Conservation (phyloP, 768 basidiomycete genomes). For the Paxillus ammoniavirescens region DNA sequence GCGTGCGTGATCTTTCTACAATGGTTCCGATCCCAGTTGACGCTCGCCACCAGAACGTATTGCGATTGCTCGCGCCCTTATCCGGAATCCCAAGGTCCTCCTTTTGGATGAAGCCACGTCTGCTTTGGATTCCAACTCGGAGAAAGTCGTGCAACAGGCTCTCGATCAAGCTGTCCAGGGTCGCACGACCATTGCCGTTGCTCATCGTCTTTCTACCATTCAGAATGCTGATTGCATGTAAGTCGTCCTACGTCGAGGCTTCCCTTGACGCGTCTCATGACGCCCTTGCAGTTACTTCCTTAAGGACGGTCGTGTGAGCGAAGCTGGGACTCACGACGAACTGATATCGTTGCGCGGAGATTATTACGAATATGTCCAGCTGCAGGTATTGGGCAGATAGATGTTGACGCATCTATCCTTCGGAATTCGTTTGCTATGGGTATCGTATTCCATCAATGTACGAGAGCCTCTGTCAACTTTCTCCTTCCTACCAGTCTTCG, state of each 20-base stretch:
- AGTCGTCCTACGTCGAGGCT: conserved; percentile 24
- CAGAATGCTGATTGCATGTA: conserved; percentile 90
- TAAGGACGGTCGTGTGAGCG: conserved; percentile 81
- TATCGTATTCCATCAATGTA: conserved; percentile 2
- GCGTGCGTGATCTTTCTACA: conserved; percentile 41
- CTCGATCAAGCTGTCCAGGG: conserved; percentile 91
- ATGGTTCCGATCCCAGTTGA: background rate
- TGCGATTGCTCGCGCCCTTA: conserved; percentile 89
- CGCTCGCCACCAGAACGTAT: conserved; percentile 47
- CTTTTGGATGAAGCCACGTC: conserved; percentile 89
- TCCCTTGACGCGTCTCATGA: background rate
- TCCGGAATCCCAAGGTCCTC: conserved; percentile 87
- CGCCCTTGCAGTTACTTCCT: conserved; percentile 69
- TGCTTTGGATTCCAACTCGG: conserved; percentile 86
- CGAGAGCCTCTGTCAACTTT: background rate
- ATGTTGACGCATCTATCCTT: conserved; percentile 8
- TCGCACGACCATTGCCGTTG: conserved; percentile 92
- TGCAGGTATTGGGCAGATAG: conserved; percentile 66
- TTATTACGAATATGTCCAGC: conserved; percentile 86
- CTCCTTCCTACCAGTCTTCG: no score
- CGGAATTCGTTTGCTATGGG: background rate
- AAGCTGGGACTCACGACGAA: conserved; percentile 87
- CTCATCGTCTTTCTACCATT: conserved; percentile 90
- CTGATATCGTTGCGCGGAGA: conserved; percentile 62
- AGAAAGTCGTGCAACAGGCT: conserved; percentile 93